Evolutionary conservation across 1,139 yeast genomes (phyloP), one percentile per base, ranked within the genome.

Genomic region (Suhomyces taliae): DNA sequence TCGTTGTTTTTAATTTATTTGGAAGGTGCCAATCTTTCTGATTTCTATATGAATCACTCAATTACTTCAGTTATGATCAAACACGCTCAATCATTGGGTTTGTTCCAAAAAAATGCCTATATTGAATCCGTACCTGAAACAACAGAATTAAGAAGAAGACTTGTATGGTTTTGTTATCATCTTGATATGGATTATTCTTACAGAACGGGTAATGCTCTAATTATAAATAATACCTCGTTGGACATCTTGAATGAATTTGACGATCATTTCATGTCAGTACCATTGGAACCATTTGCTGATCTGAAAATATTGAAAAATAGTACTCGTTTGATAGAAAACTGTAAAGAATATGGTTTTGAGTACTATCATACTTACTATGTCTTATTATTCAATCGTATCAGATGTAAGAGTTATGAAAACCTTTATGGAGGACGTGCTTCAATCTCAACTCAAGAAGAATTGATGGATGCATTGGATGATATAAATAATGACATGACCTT

Each of bases 161-260:
- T 64, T 10, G 59, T 66, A 60, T 57, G 62, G 60, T 60, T 56
- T 40, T 61, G 64, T 43, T 59, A 61, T 29, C 50, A 46, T 39
- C 39, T 58, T 31, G 65, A 62, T 34, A 51, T 55, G 39, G 68
- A 63, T 24, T 43, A 55, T 7, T 53, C 61, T n/a, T 64, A 56
- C 45, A 59, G 62, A 36, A 54, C 59, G 29, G 67, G 66, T 2
- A 61, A 60, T 35, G 55, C 64, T 8, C 50, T 55, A 4, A 19
- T 53, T 33, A 48, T 59, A 11, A 53, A 56, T 34, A 39, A 45
- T 24, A 31, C 49, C 39, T 58, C 62, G 43, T 56, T 60, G 8
- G 49, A 63, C 7, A 56, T 65, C 0, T 50, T 51, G 42, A 45
- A 52, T 11, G 53, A 49, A 12, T 35, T 36, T 12, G 54, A 51